Evolutionary conservation across 1,284 basidiomycete genomes (phyloP), one percentile per base, ranked within the genome.

Genomic region (Apiotrichum gracile): DNA sequence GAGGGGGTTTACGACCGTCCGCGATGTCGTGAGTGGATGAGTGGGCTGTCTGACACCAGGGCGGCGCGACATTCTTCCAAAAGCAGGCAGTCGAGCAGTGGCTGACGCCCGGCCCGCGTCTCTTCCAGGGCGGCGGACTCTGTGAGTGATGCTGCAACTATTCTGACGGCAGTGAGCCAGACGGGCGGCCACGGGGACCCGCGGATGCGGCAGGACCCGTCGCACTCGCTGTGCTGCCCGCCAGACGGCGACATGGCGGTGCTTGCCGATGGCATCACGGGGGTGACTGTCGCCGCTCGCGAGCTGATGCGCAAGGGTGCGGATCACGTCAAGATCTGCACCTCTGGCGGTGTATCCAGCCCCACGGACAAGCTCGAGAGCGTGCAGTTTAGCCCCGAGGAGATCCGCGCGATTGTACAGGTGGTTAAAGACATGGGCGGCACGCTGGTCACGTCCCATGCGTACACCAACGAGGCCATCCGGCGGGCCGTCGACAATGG

Each of bases 1-100:
- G 8, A 64, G 78, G 14, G 79, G 79, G 0, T 81, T 80, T 59
- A 81, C 79, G 0, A 78, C 78, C 6, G 77, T 80, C 10, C 72
- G 79, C 19, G 79, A 81, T 55, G 55, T 53, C 12, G 50, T 52
- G 38, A 41, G 50, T 52, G 10, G 5, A 17, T 17, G 5, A 17
- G 21, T 5, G 7, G 10, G 27, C 7, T 29, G 39, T n/a, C 27
- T 40, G 19, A 38, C 38, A 2, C 2, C 29, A 54, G 47, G 61
- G 61, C n/a, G 61, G 61, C 6, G 61, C 58, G 19, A 53, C 44
- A 5, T 55, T 51, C 21, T 51, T 48, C 40, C 59, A 61, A 29
- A 52, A 54, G 24, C 27, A 58, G 39, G 61, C 61, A 4, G 35
- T 59, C 35, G 52, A 52, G 25, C 54, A 60, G 33, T 58, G 61